phyloP scores from a whole-genome alignment of 2,329 filamentous ascomycete species.

The Elsinoe ampelina region DNA sequence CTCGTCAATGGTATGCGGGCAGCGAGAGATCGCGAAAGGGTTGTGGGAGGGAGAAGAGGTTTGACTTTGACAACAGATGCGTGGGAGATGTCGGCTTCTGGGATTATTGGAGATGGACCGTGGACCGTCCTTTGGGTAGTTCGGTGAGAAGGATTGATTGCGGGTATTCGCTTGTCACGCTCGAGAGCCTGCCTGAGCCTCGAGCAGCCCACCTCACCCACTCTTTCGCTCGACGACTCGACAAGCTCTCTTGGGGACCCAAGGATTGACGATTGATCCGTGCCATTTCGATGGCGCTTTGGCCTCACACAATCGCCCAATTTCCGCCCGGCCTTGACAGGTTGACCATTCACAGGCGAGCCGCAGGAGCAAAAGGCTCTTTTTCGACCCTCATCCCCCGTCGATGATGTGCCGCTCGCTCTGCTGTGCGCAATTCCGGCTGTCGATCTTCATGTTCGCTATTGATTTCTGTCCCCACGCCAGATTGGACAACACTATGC shows the following conservation, averaged over 20 bases:
- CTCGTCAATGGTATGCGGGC: background rate
- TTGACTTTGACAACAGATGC: background rate
- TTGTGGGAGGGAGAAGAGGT: background rate
- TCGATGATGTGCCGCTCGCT: constrained; percentile 4
- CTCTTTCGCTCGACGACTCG: background rate
- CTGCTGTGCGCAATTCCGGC: background rate
- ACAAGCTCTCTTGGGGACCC: background rate
- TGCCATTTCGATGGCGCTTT: background rate
- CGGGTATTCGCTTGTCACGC: constrained; percentile 1
- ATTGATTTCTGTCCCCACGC: background rate
- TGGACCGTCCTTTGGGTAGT: background rate
- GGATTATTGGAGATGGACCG: background rate
- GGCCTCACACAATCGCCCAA: background rate
- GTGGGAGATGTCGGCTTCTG: constrained; percentile 4
- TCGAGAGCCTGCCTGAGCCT: too few species aligned
- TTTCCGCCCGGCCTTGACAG: background rate
- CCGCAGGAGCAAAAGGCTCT: constrained; percentile 6
- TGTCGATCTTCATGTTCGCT: constrained; percentile 5
- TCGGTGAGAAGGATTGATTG: constrained; percentile 12
- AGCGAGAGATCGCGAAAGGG: background rate
- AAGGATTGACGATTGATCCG: background rate
- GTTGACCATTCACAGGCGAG: constrained; percentile 1
- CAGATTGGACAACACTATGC: background rate
- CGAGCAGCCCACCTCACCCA: background rate
- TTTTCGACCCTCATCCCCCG: background rate